Percentiles rank a stretch among this genome's conserved stretches.
phyloP scores from a whole-genome alignment of 352 stramenopile species.

The Pythium graminicola region DNA sequence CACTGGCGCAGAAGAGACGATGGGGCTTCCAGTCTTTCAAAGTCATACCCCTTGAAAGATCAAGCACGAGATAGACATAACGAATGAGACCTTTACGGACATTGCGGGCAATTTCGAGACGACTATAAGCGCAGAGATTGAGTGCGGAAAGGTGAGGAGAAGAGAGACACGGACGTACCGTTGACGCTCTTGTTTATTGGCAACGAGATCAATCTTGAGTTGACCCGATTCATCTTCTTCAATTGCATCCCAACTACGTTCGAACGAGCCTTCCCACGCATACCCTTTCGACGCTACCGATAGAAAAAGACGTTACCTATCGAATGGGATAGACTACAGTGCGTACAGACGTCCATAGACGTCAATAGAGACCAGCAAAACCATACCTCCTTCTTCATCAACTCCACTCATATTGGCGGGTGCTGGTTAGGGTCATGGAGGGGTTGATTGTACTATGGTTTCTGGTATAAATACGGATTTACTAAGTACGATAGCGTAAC shows the following conservation, averaged over 20 bases:
- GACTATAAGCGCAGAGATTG: slow-evolving; percentile 27
- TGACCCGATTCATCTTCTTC: slow-evolving; percentile 78
- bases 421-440: too few relatives aligned
- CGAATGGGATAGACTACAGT: not conserved
- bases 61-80: slow-evolving; percentile 81
- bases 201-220: slow-evolving; percentile 64
- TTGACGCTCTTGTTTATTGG: slow-evolving; percentile 64
- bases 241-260: slow-evolving; percentile 83
- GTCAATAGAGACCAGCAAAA: not conserved
- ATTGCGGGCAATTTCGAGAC: slow-evolving; percentile 76
- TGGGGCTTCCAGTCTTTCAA: slow-evolving; percentile 85
- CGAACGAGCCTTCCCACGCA: slow-evolving; percentile 76
- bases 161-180: slow-evolving; percentile 31
- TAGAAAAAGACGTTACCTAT: slow-evolving; percentile 4
- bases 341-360: not conserved
- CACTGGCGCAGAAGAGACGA: slow-evolving; percentile 54
- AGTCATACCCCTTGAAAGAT: slow-evolving; percentile 83
- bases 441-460: too few relatives aligned
- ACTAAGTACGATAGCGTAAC: too few relatives aligned
- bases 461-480: too few relatives aligned
- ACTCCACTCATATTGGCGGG: slow-evolving; percentile 10
- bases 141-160: not conserved
- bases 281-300: slow-evolving; percentile 42
- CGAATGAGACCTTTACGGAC: slow-evolving; percentile 81
- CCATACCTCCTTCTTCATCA: slow-evolving; percentile 22